Evolutionary conservation across 768 basidiomycete genomes (phyloP), one percentile per base, ranked within the genome.

Genomic region (Ephemerocybe angulata): DNA sequence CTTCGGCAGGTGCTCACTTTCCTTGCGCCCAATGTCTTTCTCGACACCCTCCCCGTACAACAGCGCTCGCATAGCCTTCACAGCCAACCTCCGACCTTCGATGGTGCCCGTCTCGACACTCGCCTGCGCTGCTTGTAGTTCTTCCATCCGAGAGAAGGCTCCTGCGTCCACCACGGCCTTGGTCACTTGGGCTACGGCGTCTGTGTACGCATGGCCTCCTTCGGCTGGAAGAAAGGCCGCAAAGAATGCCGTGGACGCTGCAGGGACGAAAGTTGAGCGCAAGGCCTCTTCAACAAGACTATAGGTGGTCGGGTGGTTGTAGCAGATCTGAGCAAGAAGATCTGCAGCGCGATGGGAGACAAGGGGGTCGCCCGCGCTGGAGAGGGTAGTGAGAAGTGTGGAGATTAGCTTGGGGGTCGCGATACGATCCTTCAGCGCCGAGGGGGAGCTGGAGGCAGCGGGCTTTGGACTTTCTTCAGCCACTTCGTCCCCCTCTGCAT

Each of bases 131-230:
- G n/a, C n/a, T n/a, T n/a, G n/a, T 6, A 63, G 40, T 4, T 40
- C 41, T 25, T 48, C 31, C 17, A 53, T 58, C 8, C 61, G 50
- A 10, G 24, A 15, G 21, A 63, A 41, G 17, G 46, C 64, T 40
- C 57, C 64, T 12, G 60, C 64, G 27, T 62, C 54, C 21, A 62
- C 57, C 22, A 56, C 64, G n/a, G 62, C 64, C 1, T 54, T 55
- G 1, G 60, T 59, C 13, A 63, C 57, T 19, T 40, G 48, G 30
- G 50, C 56, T 11, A 33, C 24, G 3, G 59, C 57, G 38, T 58
- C 35, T 22, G 17, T n/a, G 11, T 3, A 12, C 1, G 44, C 27
- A 19, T 25, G 7, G 11, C 44, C 22, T 13, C 25, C 44, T 24
- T 6, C 17, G 3, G 3, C 44, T 25, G 44, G 44, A 12, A n/a